These are phyloP conservation scores for Quercus lobata DNA, from an alignment of 331 rosid species.

Conservation along the genomic window DNA sequence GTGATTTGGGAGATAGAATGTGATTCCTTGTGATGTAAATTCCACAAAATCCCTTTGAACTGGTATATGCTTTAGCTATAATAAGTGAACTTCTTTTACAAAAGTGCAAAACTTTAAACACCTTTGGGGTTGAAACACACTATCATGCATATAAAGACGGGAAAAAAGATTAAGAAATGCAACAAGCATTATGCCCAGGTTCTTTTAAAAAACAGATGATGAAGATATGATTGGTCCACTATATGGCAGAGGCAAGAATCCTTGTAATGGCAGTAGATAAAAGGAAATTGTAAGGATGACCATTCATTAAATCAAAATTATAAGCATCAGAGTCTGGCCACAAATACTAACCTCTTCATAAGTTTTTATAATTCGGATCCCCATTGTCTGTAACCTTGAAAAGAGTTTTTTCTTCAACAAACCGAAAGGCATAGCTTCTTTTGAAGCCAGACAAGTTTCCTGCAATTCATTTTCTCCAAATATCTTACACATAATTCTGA, in stretches of 20 bases:
- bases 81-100: neutral
- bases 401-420: conserved; percentile 81
- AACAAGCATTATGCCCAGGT: neutral
- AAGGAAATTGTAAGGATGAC: neutral
- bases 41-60: neutral
- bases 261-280: neutral
- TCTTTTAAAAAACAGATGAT: neutral
- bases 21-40: neutral
- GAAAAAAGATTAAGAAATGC: neutral
- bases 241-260: conserved; percentile 4
- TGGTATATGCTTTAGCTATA: neutral
- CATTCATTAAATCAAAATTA: neutral
- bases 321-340: conserved; percentile 17
- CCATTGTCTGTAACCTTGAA: conserved; percentile 83
- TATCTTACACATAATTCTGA: conserved; percentile 11
- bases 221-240: neutral
- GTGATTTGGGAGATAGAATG: neutral
- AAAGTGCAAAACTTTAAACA: neutral
- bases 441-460: conserved; percentile 98
- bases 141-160: neutral
- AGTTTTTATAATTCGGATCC: conserved; percentile 63
- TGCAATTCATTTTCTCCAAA: conserved; percentile 33
- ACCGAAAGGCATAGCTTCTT: conserved; percentile 95
- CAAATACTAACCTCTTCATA: conserved; percentile 80
- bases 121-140: neutral